Base-by-base conservation (phyloP, 2,329 filamentous ascomycete species). In the Ploettnerulaceae sp. region DNA sequence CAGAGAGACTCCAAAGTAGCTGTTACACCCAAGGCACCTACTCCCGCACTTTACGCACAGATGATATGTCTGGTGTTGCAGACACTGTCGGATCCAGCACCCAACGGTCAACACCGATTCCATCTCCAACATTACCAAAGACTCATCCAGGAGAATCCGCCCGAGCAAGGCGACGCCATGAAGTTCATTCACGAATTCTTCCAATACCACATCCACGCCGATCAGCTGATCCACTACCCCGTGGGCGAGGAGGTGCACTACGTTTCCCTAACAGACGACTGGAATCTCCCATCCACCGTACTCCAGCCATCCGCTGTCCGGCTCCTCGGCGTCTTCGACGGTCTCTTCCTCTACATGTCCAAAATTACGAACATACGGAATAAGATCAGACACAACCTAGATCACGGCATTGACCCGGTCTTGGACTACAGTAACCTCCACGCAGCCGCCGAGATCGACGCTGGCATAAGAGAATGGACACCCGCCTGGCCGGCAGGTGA, bases 321-420 rank as follows among this genome's bases (percentile, higher is more conserved):
- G n/a, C 72, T 95, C 4, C 72, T 95, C 5, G 89, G 89, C 17
- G 83, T 95, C 20, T 81, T 85, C 31, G 89, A 95, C 59, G 87
- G 87, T 1, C 71, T 95, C 2, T 89, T 95, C 61, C 75, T 77
- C 25, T 82, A 86, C 61, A 81, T 95, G 22, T 83, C 84, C 6
- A 80, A 86, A 59, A 91, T 94, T 50, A 89, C 86, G 1, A 77
- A 78, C 9, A 77, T 95, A 28, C 78, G 89, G 32, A 84, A 90
- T 64, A 74, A 74, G 2, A 85, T 95, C 51, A 79, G 89, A 5
- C 70, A 72, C 24, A 81, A 87, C 41, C 82, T 89, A 56, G 68
- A 73, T 44, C 62, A 75, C 44, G 69, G 77, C 3, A 67, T 78
- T 2, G 81, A 87, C 41, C 86, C 85, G 0, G 73, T 77, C 0